These are phyloP conservation scores for Saturnispora halmiae DNA, from an alignment of 805 yeast species.

Conservation along the genomic window DNA sequence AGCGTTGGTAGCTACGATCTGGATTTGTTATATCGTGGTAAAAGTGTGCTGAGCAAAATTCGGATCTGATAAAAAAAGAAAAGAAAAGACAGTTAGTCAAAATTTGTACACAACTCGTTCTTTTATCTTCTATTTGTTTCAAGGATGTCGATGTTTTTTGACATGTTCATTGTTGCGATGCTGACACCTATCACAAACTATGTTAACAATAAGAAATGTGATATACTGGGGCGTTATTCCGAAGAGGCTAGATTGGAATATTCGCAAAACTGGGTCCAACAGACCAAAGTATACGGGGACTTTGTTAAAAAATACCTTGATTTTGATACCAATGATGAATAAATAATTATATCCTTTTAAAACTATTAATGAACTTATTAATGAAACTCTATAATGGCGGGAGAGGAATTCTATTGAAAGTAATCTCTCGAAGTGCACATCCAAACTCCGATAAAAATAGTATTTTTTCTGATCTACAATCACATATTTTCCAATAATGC, in stretches of 20 bases:
- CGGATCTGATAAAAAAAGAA: constrained; percentile 14
- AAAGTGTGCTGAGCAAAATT: constrained; percentile 35
- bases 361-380: no score
- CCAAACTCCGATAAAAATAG: no score
- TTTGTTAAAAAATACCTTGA: constrained; percentile 14
- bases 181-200: constrained; percentile 13
- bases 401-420: no score
- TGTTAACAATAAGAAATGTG: constrained; percentile 14
- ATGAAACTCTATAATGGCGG: no score
- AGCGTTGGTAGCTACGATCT: constrained; percentile 33
- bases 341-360: no score
- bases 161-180: constrained; percentile 15
- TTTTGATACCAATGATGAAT: constrained; percentile 4
- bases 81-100: not conserved
- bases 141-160: constrained; percentile 13
- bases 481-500: no score
- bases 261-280: constrained; percentile 14
- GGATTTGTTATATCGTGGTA: constrained; percentile 38
- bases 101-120: not conserved
- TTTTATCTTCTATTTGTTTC: not conserved
- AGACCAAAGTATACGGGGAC: constrained; percentile 14
- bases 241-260: constrained; percentile 13
- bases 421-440: no score
- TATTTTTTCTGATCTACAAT: no score
- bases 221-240: constrained; percentile 11